Evolutionary conservation across 2,329 filamentous ascomycete species (phyloP), one percentile per base, ranked within the genome.

Genomic region (Colletotrichum paranaense): DNA sequence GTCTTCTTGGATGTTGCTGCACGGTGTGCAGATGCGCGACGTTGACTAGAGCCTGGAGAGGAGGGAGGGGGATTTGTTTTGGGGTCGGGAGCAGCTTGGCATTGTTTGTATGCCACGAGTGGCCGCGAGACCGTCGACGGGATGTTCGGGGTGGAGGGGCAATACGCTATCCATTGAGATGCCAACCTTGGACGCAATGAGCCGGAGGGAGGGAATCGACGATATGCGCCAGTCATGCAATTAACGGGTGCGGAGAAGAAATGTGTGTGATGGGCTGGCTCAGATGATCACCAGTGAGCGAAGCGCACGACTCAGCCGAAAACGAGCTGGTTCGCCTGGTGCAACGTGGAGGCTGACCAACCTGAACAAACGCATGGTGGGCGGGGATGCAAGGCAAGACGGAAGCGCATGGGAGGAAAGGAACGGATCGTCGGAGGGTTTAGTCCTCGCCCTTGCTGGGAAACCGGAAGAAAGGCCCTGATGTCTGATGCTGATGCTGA

Each of bases 221-320:
- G 16, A 55, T 35, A 46, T 64, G 64, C 53, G 26, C 59, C 59
- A 52, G 57, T 32, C 46, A 73, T 73, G 71, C 67, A 73, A 28
- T 32, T 66, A 65, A 65, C 49, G 71, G 55, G 60, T 63, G 69
- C 38, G 67, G 57, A 46, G 56, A 66, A 26, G 46, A 52, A 35
- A 58, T 57, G 52, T 65, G 70, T 55, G 62, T 64, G 30, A 64
- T 64, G 42, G 28, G 42, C 42, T 62, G 62, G 46, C 22, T 68
- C 71, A 73, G 71, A 73, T 73, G 71, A 73, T 65, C 71, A 57
- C 28, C 56, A 16, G 19, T 6, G 49, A 38, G 26, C n/a, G 28
- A 28, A 26, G 42, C 55, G 16, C 24, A 30, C 35, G 52, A 42
- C 22, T 63, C 53, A 55, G 58, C 24, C 49, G 67, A 55, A 38